Evolutionary conservation across 805 yeast species (phyloP).

Genomic region (Spathaspora girioi): DNA sequence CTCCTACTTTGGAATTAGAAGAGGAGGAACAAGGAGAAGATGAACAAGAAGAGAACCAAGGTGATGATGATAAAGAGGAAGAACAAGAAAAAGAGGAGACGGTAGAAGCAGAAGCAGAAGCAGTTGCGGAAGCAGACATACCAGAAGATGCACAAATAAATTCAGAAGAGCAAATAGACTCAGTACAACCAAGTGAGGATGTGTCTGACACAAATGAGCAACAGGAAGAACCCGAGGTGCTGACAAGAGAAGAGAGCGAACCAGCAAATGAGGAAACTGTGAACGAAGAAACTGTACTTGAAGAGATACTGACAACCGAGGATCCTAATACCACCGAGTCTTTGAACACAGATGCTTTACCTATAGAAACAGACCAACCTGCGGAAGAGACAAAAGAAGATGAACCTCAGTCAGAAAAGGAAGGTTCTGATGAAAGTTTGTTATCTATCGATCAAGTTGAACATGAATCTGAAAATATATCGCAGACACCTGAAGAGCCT

Average conservation of each 20-base stretch:
- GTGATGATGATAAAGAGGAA: neutral
- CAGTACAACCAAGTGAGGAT: neutral
- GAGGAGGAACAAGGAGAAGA: neutral
- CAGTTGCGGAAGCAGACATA: neutral
- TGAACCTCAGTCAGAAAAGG: neutral
- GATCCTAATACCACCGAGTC: neutral
- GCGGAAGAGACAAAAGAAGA: neutral
- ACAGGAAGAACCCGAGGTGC: neutral
- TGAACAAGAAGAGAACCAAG: neutral
- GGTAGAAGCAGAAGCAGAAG: neutral
- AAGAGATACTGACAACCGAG: neutral
- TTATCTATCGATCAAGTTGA: neutral
- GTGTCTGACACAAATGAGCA: neutral
- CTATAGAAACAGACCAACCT: neutral
- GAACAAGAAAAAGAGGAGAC: neutral
- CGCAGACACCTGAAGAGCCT: neutral
- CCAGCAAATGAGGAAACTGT: neutral
- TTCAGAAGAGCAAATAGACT: neutral
- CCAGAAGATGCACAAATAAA: neutral
- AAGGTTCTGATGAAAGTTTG: neutral
- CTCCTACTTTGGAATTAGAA: neutral
- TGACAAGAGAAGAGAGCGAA: neutral
- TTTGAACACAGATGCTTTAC: neutral
- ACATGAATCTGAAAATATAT: neutral
- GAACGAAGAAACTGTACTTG: neutral